These are phyloP conservation scores for Marasmius tenuissimus DNA, from an alignment of 1,284 basidiomycete genomes.

Conservation along the genomic window DNA sequence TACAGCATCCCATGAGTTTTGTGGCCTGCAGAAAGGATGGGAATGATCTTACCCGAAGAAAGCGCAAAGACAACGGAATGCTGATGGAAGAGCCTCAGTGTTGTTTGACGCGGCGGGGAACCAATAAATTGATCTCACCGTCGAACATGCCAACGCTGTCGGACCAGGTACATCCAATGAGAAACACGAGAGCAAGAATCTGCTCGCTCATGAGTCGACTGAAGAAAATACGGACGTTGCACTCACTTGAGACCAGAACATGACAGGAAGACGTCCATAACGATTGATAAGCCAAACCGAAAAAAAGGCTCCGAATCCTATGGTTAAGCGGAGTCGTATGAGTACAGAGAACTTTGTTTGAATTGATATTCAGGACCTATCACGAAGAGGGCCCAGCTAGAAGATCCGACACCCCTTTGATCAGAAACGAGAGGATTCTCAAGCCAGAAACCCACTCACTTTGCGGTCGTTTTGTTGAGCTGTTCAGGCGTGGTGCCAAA, in stretches of 20 bases:
- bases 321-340: neutral
- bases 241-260: constrained; percentile 18
- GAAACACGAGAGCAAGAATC: constrained; percentile 48
- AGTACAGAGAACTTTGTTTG: no score
- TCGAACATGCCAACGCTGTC: constrained; percentile 53
- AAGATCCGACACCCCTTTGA: neutral
- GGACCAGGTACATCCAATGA: constrained; percentile 55
- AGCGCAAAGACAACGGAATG: constrained; percentile 64
- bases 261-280: constrained; percentile 15
- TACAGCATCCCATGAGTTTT: constrained; percentile 19
- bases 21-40: neutral
- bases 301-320: constrained; percentile 62
- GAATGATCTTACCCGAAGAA: constrained; percentile 56
- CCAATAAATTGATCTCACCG: constrained; percentile 26
- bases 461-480: constrained; percentile 58
- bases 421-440: neutral
- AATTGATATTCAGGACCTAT: constrained; percentile 33
- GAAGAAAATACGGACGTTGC: neutral
- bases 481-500: constrained; percentile 52
- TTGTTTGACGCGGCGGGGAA: neutral
- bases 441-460: constrained; percentile 28
- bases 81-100: constrained; percentile 27
- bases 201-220: constrained; percentile 16
- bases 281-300: constrained; percentile 53
- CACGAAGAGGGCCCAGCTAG: constrained; percentile 59